Conservation (phyloP, 2,329 filamentous ascomycete species). For the Fusarium temperatum region DNA sequence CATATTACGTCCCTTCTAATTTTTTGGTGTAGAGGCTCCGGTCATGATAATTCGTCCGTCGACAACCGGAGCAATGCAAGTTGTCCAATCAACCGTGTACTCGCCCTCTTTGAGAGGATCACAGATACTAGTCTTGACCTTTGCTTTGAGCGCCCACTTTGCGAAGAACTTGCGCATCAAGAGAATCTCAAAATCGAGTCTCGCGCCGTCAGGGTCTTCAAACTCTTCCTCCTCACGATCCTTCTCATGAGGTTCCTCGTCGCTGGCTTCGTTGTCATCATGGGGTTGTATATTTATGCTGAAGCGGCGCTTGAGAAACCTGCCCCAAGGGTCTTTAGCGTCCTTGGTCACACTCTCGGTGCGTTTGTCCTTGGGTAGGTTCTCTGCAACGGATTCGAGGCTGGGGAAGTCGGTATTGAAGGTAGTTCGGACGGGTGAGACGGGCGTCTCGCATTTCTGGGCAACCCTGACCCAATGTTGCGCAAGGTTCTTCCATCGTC, state of each 20-base stretch:
- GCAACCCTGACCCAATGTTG: conserved; percentile 75
- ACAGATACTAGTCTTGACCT: conserved; percentile 63
- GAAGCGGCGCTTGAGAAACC: conserved; percentile 49
- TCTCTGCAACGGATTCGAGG: conserved; percentile 35
- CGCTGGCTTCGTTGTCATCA: conserved; percentile 53
- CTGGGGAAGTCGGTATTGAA: conserved; percentile 33
- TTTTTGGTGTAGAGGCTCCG: conserved; percentile 23
- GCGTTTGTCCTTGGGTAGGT: conserved; percentile 31
- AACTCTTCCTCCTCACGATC: conserved; percentile 39
- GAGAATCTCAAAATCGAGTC: conserved; percentile 64
- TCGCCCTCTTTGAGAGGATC: conserved; percentile 68
- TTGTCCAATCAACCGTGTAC: conserved; percentile 77
- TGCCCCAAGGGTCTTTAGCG: conserved; percentile 47
- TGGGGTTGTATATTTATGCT: conserved; percentile 47
- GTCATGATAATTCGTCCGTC: conserved; percentile 77
- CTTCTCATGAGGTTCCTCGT: conserved; percentile 47
- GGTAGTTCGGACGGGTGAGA: conserved; percentile 47
- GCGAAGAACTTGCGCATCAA: conserved; percentile 74
- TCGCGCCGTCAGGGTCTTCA: conserved; percentile 51
- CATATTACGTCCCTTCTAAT: not conserved
- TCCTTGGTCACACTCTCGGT: conserved; percentile 31
- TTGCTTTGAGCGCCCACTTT: conserved; percentile 77
- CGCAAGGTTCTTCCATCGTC: conserved; percentile 79
- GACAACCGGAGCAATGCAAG: conserved; percentile 77
- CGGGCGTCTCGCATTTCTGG: conserved; percentile 63